Base-by-base conservation (phyloP, 805 yeast species). In the Ogataea nitratoaversa region DNA sequence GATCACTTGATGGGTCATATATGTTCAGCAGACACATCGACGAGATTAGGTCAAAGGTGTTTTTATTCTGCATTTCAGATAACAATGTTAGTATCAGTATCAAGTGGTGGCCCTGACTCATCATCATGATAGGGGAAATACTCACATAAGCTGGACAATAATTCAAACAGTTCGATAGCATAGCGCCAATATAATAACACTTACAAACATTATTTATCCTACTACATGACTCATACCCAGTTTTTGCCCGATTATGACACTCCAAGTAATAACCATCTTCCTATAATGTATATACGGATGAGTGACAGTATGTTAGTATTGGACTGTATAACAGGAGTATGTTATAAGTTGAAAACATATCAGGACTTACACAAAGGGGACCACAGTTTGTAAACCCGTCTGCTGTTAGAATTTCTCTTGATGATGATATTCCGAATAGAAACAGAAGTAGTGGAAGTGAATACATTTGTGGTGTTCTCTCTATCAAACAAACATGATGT, bases 111-210 rank as follows among this genome's bases (percentile, higher is more conserved):
- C n/a, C n/a, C n/a, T n/a, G n/a, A n/a, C n/a, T n/a, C n/a, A n/a
- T n/a, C n/a, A n/a, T n/a, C n/a, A n/a, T n/a, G n/a, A n/a, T n/a
- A n/a, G n/a, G n/a, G n/a, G n/a, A n/a, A n/a, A n/a, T 4, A 43
- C 53, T 34, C 38, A 49, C 54, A 32, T 47, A 48, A 17, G 50
- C 56, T 11, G 48, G 49, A 42, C 62, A 57, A 33, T 42, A 53
- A n/a, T 45, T 47, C 19, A 47, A 41, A 36, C 61, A 57, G 18
- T 47, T 45, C 5, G 51, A 35, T 3, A 51, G 16, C 29, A 57
- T 34, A 11, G 51, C 50, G 3, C 59, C 58, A 8, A 55, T 40
- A 36, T 56, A 56, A 37, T 57, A 57, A 34, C 61, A 57, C 32
- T 52, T 49, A 47, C 62, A 57, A 12, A 54, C 43, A 32, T 50